These are phyloP conservation scores for Ustilago vetiveriae DNA, from an alignment of 1,284 basidiomycete species.

Conservation along the genomic window DNA sequence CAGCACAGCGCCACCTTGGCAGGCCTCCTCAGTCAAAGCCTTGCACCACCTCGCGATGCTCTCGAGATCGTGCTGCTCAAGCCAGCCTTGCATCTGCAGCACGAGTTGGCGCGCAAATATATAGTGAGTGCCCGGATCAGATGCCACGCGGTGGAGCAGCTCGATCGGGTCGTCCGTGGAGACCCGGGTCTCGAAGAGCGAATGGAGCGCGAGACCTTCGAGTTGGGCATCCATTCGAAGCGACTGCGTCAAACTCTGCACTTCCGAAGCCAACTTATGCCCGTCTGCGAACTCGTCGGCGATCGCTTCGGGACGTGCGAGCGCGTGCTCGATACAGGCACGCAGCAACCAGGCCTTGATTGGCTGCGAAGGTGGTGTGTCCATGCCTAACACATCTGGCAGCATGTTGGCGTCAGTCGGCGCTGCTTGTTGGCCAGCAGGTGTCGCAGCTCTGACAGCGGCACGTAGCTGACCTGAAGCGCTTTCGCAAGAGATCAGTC, in stretches of 20 bases:
- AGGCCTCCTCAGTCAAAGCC: conserved; percentile 24
- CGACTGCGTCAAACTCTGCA: conserved; percentile 40
- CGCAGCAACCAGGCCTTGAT: conserved; percentile 47
- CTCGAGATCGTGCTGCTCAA: conserved; percentile 48
- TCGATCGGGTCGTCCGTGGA: conserved; percentile 33
- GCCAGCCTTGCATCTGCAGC: conserved; percentile 25
- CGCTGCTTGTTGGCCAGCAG: neutral
- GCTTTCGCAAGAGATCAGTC: conserved; percentile 33
- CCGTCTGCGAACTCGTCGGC: conserved; percentile 44
- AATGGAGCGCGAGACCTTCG: conserved; percentile 29
- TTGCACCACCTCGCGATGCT: conserved; percentile 43
- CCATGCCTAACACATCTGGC: conserved; percentile 26
- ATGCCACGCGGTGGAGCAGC: conserved; percentile 31
- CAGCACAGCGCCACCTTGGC: conserved; percentile 13
- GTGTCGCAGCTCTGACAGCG: neutral
- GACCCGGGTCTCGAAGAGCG: conserved; percentile 36
- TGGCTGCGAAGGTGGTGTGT: conserved; percentile 34
- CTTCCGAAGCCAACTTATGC: conserved; percentile 44
- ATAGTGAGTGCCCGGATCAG: conserved; percentile 44
- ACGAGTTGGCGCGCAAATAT: conserved; percentile 41
- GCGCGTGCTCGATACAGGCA: conserved; percentile 40
- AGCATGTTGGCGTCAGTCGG: neutral
- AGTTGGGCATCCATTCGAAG: conserved; percentile 44
- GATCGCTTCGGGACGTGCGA: conserved; percentile 43
- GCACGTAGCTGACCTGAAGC: neutral